Evolutionary conservation across 352 stramenopile genomes (phyloP).

Genomic region (Phytophthora citricola): DNA sequence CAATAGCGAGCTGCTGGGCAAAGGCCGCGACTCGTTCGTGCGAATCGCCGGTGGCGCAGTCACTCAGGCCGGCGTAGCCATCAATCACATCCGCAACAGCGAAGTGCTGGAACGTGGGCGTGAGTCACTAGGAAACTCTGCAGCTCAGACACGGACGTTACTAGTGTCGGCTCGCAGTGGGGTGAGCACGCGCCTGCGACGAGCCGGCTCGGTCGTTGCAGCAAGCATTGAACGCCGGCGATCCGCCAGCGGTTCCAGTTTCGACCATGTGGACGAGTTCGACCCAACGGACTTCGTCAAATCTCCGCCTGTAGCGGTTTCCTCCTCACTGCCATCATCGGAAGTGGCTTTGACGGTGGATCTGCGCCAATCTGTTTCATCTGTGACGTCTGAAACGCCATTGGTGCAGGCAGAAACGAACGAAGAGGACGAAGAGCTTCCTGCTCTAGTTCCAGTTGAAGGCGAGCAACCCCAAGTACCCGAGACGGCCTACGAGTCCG

Average conservation of each 20-base stretch:
- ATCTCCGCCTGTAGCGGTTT: conserved; percentile 15
- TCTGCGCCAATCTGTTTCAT: conserved; percentile 33
- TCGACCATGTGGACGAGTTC: conserved; percentile 18
- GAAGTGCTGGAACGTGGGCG: conserved; percentile 56
- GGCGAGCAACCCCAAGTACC: conserved; percentile 21
- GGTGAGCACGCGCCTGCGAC: conserved; percentile 53
- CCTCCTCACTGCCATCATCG: conserved; percentile 24
- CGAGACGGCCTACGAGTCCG: conserved; percentile 52
- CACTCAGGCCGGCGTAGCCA: conserved; percentile 38
- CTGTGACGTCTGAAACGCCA: conserved; percentile 3
- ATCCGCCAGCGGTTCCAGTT: conserved; percentile 35
- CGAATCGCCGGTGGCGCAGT: conserved; percentile 42
- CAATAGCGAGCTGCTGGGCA: conserved; percentile 49
- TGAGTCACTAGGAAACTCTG: conserved; percentile 58
- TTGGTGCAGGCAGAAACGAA: conserved; percentile 5
- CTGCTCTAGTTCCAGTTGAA: conserved; percentile 19
- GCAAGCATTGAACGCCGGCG: conserved; percentile 65
- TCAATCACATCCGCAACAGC: conserved; percentile 44
- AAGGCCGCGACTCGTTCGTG: conserved; percentile 55
- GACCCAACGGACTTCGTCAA: conserved; percentile 35
- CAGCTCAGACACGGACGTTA: conserved; percentile 53
- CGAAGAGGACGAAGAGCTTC: conserved; percentile 29
- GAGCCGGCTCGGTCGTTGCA: conserved; percentile 47
- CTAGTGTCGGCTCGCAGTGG: conserved; percentile 52
- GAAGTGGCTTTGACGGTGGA: conserved; percentile 41